Base-by-base conservation (phyloP, 148 eudicot species). In the Mesembryanthemum crystallinum region DNA sequence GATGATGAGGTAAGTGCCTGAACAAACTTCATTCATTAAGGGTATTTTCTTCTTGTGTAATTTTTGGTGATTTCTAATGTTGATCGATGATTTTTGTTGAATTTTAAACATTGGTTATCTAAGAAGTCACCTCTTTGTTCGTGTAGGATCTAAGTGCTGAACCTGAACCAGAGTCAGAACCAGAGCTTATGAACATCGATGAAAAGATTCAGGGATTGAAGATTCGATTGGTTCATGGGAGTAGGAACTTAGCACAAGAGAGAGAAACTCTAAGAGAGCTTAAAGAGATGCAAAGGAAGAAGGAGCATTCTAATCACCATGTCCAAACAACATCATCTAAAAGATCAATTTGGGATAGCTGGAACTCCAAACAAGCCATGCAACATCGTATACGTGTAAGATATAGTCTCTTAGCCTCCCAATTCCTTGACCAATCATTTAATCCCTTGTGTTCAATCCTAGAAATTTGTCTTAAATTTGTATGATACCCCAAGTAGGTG, bases 301-400 rank as follows among this genome's bases (percentile, higher is more conserved):
- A 68, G 20, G 33, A 68, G 29, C 55, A 42, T 3, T 55, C 3
- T 68, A n/a, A 65, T 65, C 24, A 65, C 17, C 3, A 33, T 10
- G 21, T 35, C 39, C 39, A 35, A 35, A 35, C 7, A 10, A 23
- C 18, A 15, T 1, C 17, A 43, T 68, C n/a, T 3, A 18, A 42
- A 23, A 12, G 9, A 13, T 20, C 20, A 12, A 4, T 1, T 14
- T 3, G n/a, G 21, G 57, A 51, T 1, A 15, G 9, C 1, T 43
- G 55, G 55, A 27, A 43, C 5, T 67, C 71, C 21, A 67, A 68
- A 68, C 27, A 42, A 68, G 49, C 5, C 13, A 4, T 68, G 43
- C 71, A 68, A 68, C 18, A 5, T 15, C 30, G 10, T 42, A 68
- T 68, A 24, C 71, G n/a, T 43, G 71, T 68, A 68, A 68, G 71